Percentiles rank a stretch among this genome's conserved stretches.
phyloP scores from a whole-genome alignment of 305 asterid genomes.

The Vinca major region DNA sequence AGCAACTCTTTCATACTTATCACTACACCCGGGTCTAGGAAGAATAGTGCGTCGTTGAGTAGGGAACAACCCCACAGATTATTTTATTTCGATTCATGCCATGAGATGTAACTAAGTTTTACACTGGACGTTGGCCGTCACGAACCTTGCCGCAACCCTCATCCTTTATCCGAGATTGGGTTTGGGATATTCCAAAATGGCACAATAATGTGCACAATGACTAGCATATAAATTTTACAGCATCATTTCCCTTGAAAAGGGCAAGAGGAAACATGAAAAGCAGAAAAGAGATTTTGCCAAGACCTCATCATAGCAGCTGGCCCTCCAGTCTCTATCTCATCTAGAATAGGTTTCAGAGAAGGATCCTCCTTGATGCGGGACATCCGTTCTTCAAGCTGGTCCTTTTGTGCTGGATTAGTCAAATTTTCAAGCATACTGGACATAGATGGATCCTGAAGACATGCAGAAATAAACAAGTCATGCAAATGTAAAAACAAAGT shows the following conservation, averaged over 20 bases:
- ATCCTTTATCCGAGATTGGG: no score
- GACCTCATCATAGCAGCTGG: slow-evolving; percentile 99
- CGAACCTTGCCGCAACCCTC: no score
- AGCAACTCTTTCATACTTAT: no score
- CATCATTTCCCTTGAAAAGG: not conserved
- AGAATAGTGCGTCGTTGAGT: no score
- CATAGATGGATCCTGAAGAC: slow-evolving; percentile 85
- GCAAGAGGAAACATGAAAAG: not conserved
- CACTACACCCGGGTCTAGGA: no score
- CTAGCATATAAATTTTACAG: not conserved
- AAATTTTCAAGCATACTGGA: slow-evolving; percentile 88
- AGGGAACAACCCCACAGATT: no score
- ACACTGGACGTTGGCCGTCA: no score
- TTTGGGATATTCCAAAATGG: not conserved
- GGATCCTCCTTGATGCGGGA: slow-evolving; percentile 82
- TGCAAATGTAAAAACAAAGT: not conserved
- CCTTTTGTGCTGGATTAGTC: slow-evolving; percentile 71
- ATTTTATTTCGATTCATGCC: no score
- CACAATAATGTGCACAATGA: not conserved
- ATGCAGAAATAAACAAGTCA: slow-evolving; percentile 13
- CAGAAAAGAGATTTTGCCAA: not conserved
- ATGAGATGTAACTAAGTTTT: no score
- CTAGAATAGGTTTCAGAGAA: slow-evolving; percentile 90
- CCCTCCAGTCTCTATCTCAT: slow-evolving; percentile 91
- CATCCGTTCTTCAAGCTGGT: slow-evolving; percentile 88